phyloP scores from a whole-genome alignment of 1,284 basidiomycete species.

The Microbotryum saponariae region DNA sequence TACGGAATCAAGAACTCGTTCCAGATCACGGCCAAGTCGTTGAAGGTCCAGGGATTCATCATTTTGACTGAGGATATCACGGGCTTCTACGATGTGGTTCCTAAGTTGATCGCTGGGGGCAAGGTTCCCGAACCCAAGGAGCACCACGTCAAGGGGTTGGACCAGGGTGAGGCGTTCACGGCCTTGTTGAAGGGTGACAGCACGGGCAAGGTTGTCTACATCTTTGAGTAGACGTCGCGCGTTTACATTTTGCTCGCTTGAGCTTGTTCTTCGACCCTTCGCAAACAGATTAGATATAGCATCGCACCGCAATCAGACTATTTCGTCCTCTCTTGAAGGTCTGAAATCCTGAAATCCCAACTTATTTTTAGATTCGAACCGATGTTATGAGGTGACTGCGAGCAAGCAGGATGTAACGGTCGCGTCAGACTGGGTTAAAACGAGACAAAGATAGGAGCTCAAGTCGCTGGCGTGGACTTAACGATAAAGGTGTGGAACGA shows the following conservation, averaged over 20 bases:
- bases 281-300: too few relatives aligned
- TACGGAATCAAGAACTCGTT: slow-evolving; percentile 44
- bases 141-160: slow-evolving; percentile 29
- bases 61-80: slow-evolving; percentile 14
- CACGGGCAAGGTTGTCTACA: slow-evolving; percentile 27
- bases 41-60: slow-evolving; percentile 61
- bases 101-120: slow-evolving; percentile 52
- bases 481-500: slow-evolving; percentile 18
- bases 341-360: too few relatives aligned
- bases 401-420: neutral
- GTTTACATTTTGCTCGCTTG: neutral
- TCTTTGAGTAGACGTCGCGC: slow-evolving; percentile 12
- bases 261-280: neutral
- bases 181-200: slow-evolving; percentile 20
- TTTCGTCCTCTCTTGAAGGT: too few relatives aligned
- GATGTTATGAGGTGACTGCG: slow-evolving; percentile 1
- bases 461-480: neutral
- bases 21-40: slow-evolving; percentile 63
- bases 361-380: too few relatives aligned
- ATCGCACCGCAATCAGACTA: too few relatives aligned
- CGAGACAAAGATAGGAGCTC: too few relatives aligned
- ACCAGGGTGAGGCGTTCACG: slow-evolving; percentile 25
- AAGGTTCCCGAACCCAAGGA: slow-evolving; percentile 50
- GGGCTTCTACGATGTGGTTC: slow-evolving; percentile 43
- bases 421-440: neutral